Base-by-base conservation (phyloP, 768 basidiomycete species). In the Tubosaeta sp. region DNA sequence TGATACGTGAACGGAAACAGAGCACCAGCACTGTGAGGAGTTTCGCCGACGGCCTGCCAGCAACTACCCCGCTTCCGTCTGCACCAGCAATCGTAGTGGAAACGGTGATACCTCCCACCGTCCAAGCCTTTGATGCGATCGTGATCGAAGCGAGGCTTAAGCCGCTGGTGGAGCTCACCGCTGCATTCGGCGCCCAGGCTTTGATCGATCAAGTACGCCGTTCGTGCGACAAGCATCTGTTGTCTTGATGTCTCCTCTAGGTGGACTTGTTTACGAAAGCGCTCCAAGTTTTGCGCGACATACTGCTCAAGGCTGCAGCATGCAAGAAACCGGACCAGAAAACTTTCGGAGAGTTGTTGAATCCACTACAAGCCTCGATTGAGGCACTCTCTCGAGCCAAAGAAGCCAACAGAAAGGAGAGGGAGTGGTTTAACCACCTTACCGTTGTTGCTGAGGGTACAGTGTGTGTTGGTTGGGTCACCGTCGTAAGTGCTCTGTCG, bases 391-490 rank as follows among this genome's bases (percentile, higher is more conserved):
- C 80, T n/a, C 84, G 85, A 41, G 75, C 86, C 56, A 93, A 93
- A 72, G 93, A 95, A 55, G 81, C 83, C 33, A 85, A 85, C 55
- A 73, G 89, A 56, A 82, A 85, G 65, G 86, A 88, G 49, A 77
- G 87, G 50, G 88, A 92, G 43, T 94, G 88, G 85, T 83, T 80
- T 60, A 83, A 81, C 39, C 91, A 95, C 64, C 74, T 97, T 25
- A 84, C 81, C 29, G 80, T 84, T 25, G 75, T 97, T n/a, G 81
- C 85, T 3, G 94, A 95, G 63, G 91, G 89, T 17, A 85, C 82
- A 1, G 78, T 87, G 5, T 82, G 78, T 17, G 83, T 91, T 55
- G 95, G 86, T 22, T 99, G 97, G 97, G 83, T 98, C 39, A 78
- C 84, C 31, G 74, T 82, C 46, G 95, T 95, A 61, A 68, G 91